These are phyloP conservation scores for Coprinopsis cinerea DNA, from an alignment of 768 basidiomycete genomes.

Conservation along the genomic window DNA sequence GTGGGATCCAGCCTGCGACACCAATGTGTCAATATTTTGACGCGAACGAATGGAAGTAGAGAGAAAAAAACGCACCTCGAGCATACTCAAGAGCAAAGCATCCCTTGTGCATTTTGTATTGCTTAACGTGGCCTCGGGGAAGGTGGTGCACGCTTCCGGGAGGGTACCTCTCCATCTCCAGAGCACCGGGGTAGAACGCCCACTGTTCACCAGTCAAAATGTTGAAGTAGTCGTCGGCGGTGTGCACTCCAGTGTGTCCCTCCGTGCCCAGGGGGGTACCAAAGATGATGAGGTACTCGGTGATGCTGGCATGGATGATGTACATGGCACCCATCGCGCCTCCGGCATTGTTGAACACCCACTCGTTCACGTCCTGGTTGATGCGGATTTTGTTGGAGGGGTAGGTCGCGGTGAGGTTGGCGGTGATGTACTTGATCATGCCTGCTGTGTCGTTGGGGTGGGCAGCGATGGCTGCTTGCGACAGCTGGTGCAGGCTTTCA, in stretches of 20 bases:
- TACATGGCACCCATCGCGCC: constrained; percentile 99
- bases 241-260: constrained; percentile 90
- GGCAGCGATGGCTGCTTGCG: constrained; percentile 63
- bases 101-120: constrained; percentile 97
- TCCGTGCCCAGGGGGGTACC: constrained; percentile 96
- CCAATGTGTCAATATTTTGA: neutral
- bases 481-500: constrained; percentile 61
- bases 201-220: constrained; percentile 93
- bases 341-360: constrained; percentile 96
- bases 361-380: constrained; percentile 63
- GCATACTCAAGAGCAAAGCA: constrained; percentile 97
- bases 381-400: constrained; percentile 50
- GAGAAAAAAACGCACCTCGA: constrained; percentile 50
- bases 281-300: constrained; percentile 95
- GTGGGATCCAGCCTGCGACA: constrained; percentile 91
- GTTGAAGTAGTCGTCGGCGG: constrained; percentile 97
- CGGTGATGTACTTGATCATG: constrained; percentile 78
- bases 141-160: constrained; percentile 84
- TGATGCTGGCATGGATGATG: constrained; percentile 92
- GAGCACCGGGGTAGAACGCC: constrained; percentile 77
- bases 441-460: constrained; percentile 59
- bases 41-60: neutral
- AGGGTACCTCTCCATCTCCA: constrained; percentile 82
- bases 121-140: constrained; percentile 79
- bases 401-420: constrained; percentile 72